phyloP scores from a whole-genome alignment of 2,329 filamentous ascomycete species.

The Paracorniculantispora psalliotae region DNA sequence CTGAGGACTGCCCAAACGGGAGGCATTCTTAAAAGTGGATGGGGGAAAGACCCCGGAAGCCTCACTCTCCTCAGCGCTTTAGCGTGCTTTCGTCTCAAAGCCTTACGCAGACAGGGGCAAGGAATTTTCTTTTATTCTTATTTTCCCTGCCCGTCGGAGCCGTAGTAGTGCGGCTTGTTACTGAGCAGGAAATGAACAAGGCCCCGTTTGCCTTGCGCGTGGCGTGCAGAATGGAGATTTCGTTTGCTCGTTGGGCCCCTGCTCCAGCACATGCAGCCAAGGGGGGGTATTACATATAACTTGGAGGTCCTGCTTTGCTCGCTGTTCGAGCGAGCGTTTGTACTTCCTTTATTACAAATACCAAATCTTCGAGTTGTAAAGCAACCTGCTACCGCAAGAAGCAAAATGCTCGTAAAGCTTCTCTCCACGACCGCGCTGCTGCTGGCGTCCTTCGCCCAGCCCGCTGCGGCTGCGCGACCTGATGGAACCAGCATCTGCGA shows the following conservation, averaged over 20 bases:
- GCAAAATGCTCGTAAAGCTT: not conserved
- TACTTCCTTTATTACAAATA: not conserved
- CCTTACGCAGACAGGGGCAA: not conserved
- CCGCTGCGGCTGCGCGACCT: not conserved
- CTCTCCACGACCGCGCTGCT: not conserved
- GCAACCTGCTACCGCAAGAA: not conserved
- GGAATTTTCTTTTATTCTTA: not conserved
- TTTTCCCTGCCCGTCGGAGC: not conserved
- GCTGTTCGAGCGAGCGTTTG: not conserved
- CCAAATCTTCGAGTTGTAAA: not conserved
- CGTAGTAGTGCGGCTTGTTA: not conserved
- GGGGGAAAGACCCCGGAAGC: not conserved
- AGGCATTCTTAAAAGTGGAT: not conserved
- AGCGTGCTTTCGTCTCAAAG: not conserved
- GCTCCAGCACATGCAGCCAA: not conserved
- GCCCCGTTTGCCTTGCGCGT: not conserved
- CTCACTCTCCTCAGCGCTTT: not conserved
- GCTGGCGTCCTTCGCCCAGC: not conserved
- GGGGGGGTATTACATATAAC: slow-evolving; percentile 1
- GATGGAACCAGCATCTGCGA: slow-evolving; percentile 22
- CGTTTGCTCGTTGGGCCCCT: not conserved
- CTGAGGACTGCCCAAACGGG: not conserved
- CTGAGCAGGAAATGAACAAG: not conserved
- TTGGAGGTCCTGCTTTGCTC: not conserved
- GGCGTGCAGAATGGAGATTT: not conserved